Evolutionary conservation across 1,139 yeast species (phyloP).

Genomic region (Pichia sp.): DNA sequence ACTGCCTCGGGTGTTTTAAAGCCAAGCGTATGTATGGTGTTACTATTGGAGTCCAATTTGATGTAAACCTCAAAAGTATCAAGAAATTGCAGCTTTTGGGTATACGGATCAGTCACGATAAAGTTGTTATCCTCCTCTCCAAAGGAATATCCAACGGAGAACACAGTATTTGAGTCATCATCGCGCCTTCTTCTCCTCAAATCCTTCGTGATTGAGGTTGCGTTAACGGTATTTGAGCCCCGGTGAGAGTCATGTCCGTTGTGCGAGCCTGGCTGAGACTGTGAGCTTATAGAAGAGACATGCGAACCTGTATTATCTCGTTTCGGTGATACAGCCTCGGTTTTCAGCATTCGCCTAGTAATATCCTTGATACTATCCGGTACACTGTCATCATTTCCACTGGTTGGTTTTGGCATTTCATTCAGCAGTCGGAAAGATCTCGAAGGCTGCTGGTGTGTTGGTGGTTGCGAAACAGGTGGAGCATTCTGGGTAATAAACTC

Average conservation of each 20-base stretch:
- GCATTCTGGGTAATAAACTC: neutral
- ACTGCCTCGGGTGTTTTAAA: slow-evolving; percentile 10
- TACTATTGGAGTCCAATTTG: neutral
- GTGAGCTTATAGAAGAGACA: no score
- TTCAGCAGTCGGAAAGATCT: slow-evolving; percentile 3
- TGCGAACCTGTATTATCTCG: no score
- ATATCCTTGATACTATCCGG: neutral
- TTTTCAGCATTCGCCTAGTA: neutral
- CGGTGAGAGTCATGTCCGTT: no score
- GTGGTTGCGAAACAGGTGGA: neutral
- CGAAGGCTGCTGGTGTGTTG: neutral
- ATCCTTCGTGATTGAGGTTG: no score
- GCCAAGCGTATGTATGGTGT: slow-evolving; percentile 3
- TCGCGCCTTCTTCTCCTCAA: no score
- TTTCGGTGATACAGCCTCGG: no score
- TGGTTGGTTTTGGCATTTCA: slow-evolving; percentile 6
- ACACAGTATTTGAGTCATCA: no score
- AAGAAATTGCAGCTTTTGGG: slow-evolving; percentile 4
- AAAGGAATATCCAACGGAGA: slow-evolving; percentile 12
- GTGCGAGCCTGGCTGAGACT: no score
- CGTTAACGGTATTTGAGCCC: no score
- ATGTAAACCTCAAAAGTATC: slow-evolving; percentile 14
- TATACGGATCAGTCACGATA: slow-evolving; percentile 2
- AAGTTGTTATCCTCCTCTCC: slow-evolving; percentile 3
- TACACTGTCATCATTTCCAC: neutral